Base-by-base conservation (phyloP, 257 asterid genomes). In the Ilex asprella region DNA sequence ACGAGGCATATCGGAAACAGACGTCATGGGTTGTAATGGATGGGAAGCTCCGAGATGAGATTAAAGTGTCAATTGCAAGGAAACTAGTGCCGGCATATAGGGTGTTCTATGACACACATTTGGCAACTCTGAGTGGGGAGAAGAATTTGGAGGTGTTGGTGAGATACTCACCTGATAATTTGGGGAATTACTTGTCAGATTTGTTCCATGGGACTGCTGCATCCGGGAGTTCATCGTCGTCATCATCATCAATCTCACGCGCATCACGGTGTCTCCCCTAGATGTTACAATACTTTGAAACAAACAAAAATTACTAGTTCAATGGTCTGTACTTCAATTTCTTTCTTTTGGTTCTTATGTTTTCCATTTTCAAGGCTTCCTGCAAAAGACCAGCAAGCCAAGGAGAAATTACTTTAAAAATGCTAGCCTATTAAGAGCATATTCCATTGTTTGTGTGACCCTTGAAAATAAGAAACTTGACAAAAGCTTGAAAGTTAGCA, bases 81-180 rank as follows among this genome's bases (percentile, higher is more conserved):
- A 81, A 79, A 69, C 46, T 83, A 30, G 82, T 83, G 67, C 82
- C 88, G 60, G 72, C 78, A 58, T 83, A 87, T 43, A 71, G 77
- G 47, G 81, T 73, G 58, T 85, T 88, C 61, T 85, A 79, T 52
- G 76, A 78, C 31, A 68, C 73, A 3, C 67, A 81, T 54, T 47
- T 83, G 66, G 74, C 44, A 57, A 56, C 65, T 21, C 62, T 81
- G 76, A 77, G 71, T 16, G 77, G 51, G 62, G 84, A 76, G 61
- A 62, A 68, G 29, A 67, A 78, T 64, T 62, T 76, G 70, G 85
- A 87, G 29, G 62, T 67, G 0, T 31, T 81, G 70, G 82, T 75
- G 59, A 78, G 78, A 70, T 75, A 64, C 65, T 83, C 91, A 31
- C 87, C 96, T 10, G 86, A 83, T 63, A 81, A 88, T 71, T 64